Evolutionary conservation across 2,329 filamentous ascomycete genomes (phyloP), one percentile per base, ranked within the genome.

Genomic region (Hypoxylon sp.): DNA sequence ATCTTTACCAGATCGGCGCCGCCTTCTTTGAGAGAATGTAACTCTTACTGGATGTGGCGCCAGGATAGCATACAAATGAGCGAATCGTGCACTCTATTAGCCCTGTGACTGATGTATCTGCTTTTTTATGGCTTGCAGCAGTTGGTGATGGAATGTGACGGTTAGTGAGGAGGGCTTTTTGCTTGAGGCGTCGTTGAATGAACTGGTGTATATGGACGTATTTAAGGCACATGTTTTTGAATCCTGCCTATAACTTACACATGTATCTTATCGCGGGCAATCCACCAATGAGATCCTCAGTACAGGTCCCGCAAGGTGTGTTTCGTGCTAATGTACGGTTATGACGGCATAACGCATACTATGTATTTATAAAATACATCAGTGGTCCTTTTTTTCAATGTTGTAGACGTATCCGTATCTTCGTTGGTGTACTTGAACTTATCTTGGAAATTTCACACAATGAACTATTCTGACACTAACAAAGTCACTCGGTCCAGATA

Each of bases 261-360:
- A 31, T 19, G 13, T 58, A 50, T 50, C 44, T 58, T 58, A 50
- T 58, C 46, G 31, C n/a, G 21, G 17, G n/a, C 15, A 19, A 24
- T 31, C 21, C 3, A 13, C 55, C 29, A 58, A 58, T 48, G 3
- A 46, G 15, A 24, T 39, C n/a, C 29, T 29, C 19, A 39, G 31
- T 31, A 21, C 21, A 17, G 32, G 24, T 47, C 57, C 63, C 56
- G 52, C 63, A 39, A 46, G 35, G 17, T 52, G 19, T 55, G n/a
- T 15, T 46, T 57, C 17, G 17, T 51, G n/a, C 47, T 62, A 65
- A 46, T 29, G 10, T 11, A n/a, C 27, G 21, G 42, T 32, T 66
- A 69, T 69, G 66, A 69, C 66, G 62, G 62, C 62, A 69, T 69
- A 31, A 37, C 44, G 64, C 58, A 58, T 58, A n/a, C n/a, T n/a